A percentile compares a stretch with the other conserved stretches of the same genome.
These are phyloP conservation scores for Dioszegia aurantiaca DNA, from an alignment of 768 basidiomycete species.

Conservation along the genomic window DNA sequence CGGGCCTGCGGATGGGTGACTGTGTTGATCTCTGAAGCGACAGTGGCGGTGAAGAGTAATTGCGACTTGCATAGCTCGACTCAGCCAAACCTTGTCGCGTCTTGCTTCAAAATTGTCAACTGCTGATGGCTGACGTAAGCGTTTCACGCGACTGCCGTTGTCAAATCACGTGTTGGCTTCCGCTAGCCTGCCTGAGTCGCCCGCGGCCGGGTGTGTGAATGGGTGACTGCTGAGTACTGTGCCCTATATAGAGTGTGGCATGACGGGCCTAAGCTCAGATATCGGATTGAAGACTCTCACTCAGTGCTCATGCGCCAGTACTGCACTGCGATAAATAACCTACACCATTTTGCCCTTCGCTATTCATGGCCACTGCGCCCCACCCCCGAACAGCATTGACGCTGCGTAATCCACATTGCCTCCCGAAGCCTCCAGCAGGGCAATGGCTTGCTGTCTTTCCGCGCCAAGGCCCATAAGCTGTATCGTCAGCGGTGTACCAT, in stretches of 20 bases:
- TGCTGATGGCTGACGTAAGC: not conserved
- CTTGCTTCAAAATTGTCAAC: not conserved
- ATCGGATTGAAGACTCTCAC: too few species aligned
- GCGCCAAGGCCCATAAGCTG: slow-evolving; percentile 74
- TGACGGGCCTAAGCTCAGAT: too few species aligned
- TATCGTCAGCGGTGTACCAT: slow-evolving; percentile 17
- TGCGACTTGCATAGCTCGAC: not conserved
- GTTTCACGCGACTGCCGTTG: not conserved
- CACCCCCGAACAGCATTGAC: slow-evolving; percentile 67
- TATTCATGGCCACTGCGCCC: slow-evolving; percentile 11
- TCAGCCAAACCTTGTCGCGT: not conserved
- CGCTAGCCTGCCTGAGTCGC: too few species aligned
- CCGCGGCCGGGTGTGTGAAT: too few species aligned
- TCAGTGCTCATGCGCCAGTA: too few species aligned
- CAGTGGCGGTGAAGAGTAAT: too few species aligned
- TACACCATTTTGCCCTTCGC: not conserved
- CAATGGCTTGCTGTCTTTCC: slow-evolving; percentile 71
- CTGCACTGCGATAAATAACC: not conserved
- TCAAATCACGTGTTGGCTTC: too few species aligned
- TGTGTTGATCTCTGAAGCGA: not conserved
- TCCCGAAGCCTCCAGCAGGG: slow-evolving; percentile 69
- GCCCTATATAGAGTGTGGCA: too few species aligned
- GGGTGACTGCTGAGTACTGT: too few species aligned
- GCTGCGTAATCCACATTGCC: slow-evolving; percentile 88
- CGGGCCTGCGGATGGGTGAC: too few species aligned